These are phyloP conservation scores for Apiotrichum mycotoxinovorans DNA, from an alignment of 1,284 basidiomycete genomes.

Conservation along the genomic window DNA sequence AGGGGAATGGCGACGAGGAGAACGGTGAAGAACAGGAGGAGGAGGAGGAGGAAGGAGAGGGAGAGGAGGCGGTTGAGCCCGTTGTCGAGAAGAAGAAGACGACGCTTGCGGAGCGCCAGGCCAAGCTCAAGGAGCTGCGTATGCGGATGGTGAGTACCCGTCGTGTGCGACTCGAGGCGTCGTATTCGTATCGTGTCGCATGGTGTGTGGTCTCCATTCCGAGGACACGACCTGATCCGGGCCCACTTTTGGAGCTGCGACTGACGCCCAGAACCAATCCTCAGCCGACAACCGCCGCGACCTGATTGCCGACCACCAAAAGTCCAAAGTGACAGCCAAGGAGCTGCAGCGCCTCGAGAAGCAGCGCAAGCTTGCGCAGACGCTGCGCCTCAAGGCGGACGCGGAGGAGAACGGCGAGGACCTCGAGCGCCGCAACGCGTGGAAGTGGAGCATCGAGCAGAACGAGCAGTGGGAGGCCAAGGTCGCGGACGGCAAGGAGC, in stretches of 20 bases:
- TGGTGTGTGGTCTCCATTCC: too few relatives aligned
- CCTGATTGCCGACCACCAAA: conserved; percentile 74
- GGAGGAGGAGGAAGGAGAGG: conserved; percentile 5
- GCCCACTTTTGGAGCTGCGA: not conserved
- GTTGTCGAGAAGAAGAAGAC: conserved; percentile 17
- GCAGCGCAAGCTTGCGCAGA: conserved; percentile 82
- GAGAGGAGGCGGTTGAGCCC: conserved; percentile 11
- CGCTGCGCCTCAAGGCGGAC: conserved; percentile 77
- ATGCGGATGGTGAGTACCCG: conserved; percentile 66
- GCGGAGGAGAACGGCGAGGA: conserved; percentile 78
- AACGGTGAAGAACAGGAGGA: conserved; percentile 13
- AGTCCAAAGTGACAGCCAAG: conserved; percentile 66
- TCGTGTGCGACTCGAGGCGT: too few relatives aligned
- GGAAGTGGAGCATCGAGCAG: conserved; percentile 92
- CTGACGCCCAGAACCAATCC: conserved; percentile 61
- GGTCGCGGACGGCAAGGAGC: conserved; percentile 56
- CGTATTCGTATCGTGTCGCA: too few relatives aligned
- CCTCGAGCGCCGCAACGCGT: conserved; percentile 72
- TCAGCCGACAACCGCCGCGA: conserved; percentile 76
- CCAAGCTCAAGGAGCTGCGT: conserved; percentile 69
- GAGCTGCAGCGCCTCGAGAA: conserved; percentile 77
- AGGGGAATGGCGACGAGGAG: conserved; percentile 10
- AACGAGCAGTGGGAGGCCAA: conserved; percentile 93
- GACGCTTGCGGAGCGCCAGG: conserved; percentile 65
- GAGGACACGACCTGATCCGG: not conserved